A percentile compares a stretch with the other conserved stretches of the same genome.
Evolutionary conservation across 805 yeast species (phyloP).

Genomic region (Kuraishia cidri): DNA sequence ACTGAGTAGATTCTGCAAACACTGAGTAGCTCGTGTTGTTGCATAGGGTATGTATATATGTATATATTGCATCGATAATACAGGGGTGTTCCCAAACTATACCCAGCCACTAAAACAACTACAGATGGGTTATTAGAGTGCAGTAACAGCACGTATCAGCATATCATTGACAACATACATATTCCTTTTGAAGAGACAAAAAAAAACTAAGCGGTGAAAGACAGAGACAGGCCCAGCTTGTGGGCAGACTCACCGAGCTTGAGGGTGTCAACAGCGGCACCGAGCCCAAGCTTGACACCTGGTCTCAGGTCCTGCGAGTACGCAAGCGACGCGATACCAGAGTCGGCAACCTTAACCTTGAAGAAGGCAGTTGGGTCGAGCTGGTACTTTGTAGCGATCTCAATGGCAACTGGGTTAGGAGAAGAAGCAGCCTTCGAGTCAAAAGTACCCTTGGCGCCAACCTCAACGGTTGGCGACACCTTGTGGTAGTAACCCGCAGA

Average conservation of each 20-base stretch:
- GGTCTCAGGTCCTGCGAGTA: slow-evolving; percentile 94
- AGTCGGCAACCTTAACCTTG: slow-evolving; percentile 95
- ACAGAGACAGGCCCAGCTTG: slow-evolving; percentile 92
- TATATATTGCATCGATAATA: too few species aligned
- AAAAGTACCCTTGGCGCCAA: slow-evolving; percentile 96
- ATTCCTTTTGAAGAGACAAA: too few species aligned
- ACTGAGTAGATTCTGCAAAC: too few species aligned
- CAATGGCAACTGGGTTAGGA: slow-evolving; percentile 78
- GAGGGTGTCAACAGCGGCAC: slow-evolving; percentile 94
- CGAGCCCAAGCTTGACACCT: slow-evolving; percentile 94
- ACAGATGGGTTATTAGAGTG: too few species aligned
- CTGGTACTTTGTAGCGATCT: slow-evolving; percentile 91
- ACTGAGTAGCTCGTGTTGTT: too few species aligned
- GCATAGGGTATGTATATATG: too few species aligned
- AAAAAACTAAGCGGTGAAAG: slow-evolving; percentile 70
- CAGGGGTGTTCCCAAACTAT: too few species aligned
- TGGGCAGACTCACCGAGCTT: slow-evolving; percentile 95
- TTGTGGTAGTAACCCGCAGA: slow-evolving; percentile 96
- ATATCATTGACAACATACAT: too few species aligned
- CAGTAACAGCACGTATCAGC: too few species aligned
- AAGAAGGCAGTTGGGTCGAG: slow-evolving; percentile 84
- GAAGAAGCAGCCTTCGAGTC: slow-evolving; percentile 72
- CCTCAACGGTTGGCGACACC: slow-evolving; percentile 86
- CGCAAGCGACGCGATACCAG: slow-evolving; percentile 88
- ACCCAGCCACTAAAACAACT: too few species aligned